Percentiles rank a stretch among this genome's conserved stretches.
phyloP scores from a whole-genome alignment of 306 rosid genomes.

The Fagus sylvatica region DNA sequence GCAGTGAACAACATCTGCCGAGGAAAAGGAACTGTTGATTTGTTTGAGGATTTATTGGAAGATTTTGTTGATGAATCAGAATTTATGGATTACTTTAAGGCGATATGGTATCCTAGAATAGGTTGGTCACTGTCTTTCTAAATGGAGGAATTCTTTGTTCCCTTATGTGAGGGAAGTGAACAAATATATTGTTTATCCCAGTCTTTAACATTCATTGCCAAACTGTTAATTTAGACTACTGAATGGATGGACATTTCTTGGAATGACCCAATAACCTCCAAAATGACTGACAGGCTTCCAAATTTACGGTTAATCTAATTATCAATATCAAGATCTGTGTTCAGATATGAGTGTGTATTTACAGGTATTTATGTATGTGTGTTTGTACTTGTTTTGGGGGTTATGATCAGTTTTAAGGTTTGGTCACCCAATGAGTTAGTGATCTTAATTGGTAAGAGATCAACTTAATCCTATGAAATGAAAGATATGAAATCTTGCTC shows the following conservation, averaged over 20 bases:
- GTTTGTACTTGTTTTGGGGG: background rate
- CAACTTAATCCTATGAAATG: background rate
- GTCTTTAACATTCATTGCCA: background rate
- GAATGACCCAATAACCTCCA: background rate
- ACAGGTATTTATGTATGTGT: background rate
- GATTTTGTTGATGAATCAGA: constrained; percentile 68
- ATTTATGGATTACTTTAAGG: constrained; percentile 84
- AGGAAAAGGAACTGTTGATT: constrained; percentile 45
- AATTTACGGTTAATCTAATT: background rate
- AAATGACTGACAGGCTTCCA: background rate
- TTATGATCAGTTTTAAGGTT: background rate
- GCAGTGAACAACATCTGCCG: constrained; percentile 59
- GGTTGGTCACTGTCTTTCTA: constrained; percentile 50
- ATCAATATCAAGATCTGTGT: background rate
- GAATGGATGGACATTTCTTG: background rate
- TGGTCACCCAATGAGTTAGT: background rate
- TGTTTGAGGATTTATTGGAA: constrained; percentile 70
- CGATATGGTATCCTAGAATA: constrained; percentile 81
- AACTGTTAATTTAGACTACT: too few species aligned
- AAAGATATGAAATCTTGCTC: background rate
- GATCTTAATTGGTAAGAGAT: background rate
- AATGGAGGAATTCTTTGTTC: constrained; percentile 14
- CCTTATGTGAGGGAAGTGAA: constrained; percentile 6
- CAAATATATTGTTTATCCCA: background rate
- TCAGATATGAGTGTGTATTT: too few species aligned